Evolutionary conservation across 2,329 filamentous ascomycete genomes (phyloP), one percentile per base, ranked within the genome.

Genomic region (Botryotinia narcissicola): DNA sequence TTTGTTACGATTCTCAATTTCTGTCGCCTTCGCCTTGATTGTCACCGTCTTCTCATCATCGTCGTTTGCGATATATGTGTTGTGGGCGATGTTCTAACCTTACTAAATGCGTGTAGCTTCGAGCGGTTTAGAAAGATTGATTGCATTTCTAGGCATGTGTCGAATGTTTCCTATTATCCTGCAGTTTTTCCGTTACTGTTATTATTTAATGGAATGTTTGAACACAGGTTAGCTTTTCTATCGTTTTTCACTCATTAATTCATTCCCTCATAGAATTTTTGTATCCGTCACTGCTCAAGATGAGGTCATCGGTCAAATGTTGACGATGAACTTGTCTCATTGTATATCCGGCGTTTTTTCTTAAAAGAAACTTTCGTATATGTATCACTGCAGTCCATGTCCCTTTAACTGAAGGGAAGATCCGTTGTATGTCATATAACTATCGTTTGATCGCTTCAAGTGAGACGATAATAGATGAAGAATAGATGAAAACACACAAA

Each of bases 351-450:
- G 2, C 12, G 48, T 16, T 6, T 16, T 16, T 16, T 6, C 7
- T 16, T 3, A 0, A 16, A n/a, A 54, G 7, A 16, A 1, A 0
- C 0, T 7, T 54, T n/a, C 25, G 5, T 7, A 8, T 7, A 9
- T 29, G 6, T 29, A 57, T 32, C 14, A 18, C n/a, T 9, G 4
- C n/a, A 18, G 3, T 8, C 3, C 7, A 12, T n/a, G 6, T 51
- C 10, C 10, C 4, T 51, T 12, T 51, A 25, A 1, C 10, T 22
- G 4, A 25, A 9, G 0, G 46, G 42, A 6, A 46, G 5, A 22
- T 22, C 20, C 0, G 2, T 9, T 4, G 9, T 0, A 22, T 46
- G 8, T 14, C n/a, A 6, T n/a, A 51, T 0, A 1, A 14, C 22
- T 6, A 12, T 51, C 4, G 14, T 14, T 14, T 12, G 48, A 6